phyloP scores from a whole-genome alignment of 495 filamentous ascomycete species.

The Lindgomyces ingoldianus region DNA sequence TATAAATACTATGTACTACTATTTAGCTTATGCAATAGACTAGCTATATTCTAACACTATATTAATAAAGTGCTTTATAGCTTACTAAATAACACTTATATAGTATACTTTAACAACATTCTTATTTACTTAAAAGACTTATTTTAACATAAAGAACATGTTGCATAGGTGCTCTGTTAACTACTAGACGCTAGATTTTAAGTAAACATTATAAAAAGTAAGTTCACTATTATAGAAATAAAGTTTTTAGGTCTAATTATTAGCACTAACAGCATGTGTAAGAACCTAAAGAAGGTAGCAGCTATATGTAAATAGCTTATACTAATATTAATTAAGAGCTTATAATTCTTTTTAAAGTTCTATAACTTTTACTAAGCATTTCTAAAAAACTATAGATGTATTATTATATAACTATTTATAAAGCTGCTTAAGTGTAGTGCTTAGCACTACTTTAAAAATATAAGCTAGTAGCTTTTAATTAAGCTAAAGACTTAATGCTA shows the following conservation, averaged over 20 bases:
- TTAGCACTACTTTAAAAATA: conserved; percentile 52
- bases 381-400: conserved; percentile 36
- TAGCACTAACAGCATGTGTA: neutral
- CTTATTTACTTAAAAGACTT: conserved; percentile 31
- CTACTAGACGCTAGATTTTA: conserved; percentile 30
- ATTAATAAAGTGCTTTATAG: conserved; percentile 41
- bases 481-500: conserved; percentile 51
- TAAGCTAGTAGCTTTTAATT: neutral
- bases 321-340: conserved; percentile 8
- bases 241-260: conserved; percentile 10
- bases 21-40: conserved; percentile 41
- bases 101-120: conserved; percentile 39
- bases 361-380: conserved; percentile 46
- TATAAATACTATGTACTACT: conserved; percentile 45
- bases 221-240: conserved; percentile 37
- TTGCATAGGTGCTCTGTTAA: conserved; percentile 19
- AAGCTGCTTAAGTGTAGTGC: conserved; percentile 19
- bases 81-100: conserved; percentile 38
- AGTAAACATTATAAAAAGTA: conserved; percentile 38
- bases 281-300: conserved; percentile 1
- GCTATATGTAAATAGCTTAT: neutral
- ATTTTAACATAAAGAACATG: conserved; percentile 14
- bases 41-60: conserved; percentile 37
- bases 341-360: conserved; percentile 44
- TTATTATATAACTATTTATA: conserved; percentile 22